phyloP scores from a whole-genome alignment of 768 basidiomycete species.

The Russula ochroleuca region DNA sequence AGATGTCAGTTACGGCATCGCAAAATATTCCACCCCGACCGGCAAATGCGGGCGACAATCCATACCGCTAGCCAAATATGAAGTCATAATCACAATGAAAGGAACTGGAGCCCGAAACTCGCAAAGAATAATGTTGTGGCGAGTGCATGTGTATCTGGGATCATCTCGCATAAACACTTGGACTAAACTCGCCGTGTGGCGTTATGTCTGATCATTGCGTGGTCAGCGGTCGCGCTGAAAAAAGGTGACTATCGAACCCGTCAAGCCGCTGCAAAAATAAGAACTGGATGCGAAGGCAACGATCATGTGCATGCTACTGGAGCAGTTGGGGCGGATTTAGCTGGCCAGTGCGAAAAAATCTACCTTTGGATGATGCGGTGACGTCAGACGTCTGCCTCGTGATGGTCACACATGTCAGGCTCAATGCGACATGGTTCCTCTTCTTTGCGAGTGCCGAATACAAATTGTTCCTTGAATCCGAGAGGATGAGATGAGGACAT shows the following conservation, averaged over 20 bases:
- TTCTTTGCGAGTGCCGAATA: background rate
- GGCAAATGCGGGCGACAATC: background rate
- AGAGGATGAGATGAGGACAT: background rate
- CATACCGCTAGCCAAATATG: background rate
- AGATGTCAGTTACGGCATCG: background rate
- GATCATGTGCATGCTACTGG: background rate
- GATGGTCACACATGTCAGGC: background rate
- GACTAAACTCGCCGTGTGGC: background rate
- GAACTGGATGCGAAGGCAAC: background rate
- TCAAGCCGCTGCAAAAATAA: background rate
- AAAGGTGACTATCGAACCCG: background rate
- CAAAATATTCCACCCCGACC: background rate
- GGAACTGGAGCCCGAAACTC: background rate
- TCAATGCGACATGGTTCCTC: background rate
- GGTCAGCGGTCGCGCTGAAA: background rate
- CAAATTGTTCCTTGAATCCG: background rate
- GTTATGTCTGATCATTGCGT: background rate
- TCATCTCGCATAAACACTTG: background rate
- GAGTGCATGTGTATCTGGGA: background rate
- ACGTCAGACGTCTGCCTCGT: constrained; percentile 16
- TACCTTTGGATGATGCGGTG: background rate
- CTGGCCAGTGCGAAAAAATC: background rate
- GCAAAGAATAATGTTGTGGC: background rate
- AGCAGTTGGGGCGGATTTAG: background rate
- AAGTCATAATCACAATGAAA: background rate